Conservation (phyloP, 805 yeast species). For the Kluyveromyces lactis region DNA sequence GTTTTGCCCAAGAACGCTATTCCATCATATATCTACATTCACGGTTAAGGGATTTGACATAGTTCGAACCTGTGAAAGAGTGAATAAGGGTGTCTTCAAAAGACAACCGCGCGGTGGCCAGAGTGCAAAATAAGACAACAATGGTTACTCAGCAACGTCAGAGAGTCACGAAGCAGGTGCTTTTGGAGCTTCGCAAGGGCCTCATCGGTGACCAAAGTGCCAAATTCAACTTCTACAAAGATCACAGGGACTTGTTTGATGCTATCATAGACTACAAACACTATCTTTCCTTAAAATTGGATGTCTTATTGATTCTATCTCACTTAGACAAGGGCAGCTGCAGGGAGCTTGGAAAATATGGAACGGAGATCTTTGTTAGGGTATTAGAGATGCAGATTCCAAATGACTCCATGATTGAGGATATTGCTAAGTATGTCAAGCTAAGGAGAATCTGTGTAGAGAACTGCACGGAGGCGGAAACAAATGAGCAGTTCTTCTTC, state of each 20-base stretch:
- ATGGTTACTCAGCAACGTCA: not conserved
- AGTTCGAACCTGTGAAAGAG: no score
- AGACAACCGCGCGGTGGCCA: no score
- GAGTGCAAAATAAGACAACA: not conserved
- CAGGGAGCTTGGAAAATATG: conserved; percentile 13
- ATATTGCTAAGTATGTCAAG: conserved; percentile 11
- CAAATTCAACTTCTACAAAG: conserved; percentile 10
- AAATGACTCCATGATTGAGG: not conserved
- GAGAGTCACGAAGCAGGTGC: conserved; percentile 3
- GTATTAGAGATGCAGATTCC: conserved; percentile 2
- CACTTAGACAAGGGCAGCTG: conserved; percentile 16
- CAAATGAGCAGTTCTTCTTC: conserved; percentile 3
- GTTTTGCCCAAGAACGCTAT: no score
- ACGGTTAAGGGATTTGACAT: no score
- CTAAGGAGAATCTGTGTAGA: conserved; percentile 16
- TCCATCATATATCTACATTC: no score
- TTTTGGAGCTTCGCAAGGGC: conserved; percentile 2
- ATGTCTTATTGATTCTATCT: conserved; percentile 14
- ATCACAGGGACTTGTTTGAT: conserved; percentile 6
- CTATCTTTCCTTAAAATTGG: conserved; percentile 9
- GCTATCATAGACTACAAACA: conserved; percentile 7
- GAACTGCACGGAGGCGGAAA: conserved; percentile 7
- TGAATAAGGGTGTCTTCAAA: no score
- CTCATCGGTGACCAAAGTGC: conserved; percentile 17
- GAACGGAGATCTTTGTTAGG: conserved; percentile 6